These are phyloP conservation scores for Phytophthora brassicae DNA, from an alignment of 352 stramenopile genomes.

Conservation along the genomic window DNA sequence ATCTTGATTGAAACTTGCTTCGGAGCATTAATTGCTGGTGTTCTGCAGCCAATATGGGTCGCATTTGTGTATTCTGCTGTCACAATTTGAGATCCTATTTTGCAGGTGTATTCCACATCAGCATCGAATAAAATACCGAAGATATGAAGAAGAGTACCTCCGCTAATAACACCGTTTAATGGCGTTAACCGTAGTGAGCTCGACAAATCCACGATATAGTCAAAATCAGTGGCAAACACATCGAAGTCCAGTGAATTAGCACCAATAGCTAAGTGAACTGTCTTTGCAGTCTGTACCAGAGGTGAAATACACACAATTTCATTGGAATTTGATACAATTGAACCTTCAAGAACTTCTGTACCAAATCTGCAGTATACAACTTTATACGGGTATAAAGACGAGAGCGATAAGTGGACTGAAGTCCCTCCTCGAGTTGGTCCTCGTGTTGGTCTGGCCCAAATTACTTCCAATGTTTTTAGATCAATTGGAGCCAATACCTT, in stretches of 20 bases:
- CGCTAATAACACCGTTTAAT: constrained; percentile 40
- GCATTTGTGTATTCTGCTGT: constrained; percentile 48
- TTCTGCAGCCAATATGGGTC: constrained; percentile 61
- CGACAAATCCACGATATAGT: constrained; percentile 39
- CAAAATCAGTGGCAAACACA: constrained; percentile 42
- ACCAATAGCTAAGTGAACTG: constrained; percentile 40
- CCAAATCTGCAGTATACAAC: constrained; percentile 64
- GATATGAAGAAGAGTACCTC: constrained; percentile 61
- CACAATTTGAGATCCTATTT: constrained; percentile 49
- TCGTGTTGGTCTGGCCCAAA: constrained; percentile 36
- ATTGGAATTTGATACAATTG: constrained; percentile 3
- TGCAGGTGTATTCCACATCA: constrained; percentile 44
- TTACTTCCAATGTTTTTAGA: constrained; percentile 36
- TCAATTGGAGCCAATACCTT: neutral
- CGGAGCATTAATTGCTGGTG: constrained; percentile 29
- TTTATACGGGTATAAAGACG: constrained; percentile 19
- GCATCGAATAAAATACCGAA: constrained; percentile 34
- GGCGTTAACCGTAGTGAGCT: constrained; percentile 35
- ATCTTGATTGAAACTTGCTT: constrained; percentile 45
- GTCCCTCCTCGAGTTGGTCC: constrained; percentile 66
- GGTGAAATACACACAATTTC: constrained; percentile 38
- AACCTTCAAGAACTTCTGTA: constrained; percentile 32
- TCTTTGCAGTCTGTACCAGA: neutral
- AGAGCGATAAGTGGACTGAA: constrained; percentile 40
- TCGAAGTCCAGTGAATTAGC: constrained; percentile 61